Evolutionary conservation across 2,329 filamentous ascomycete species (phyloP).

Genomic region (Boeremia lycopersici): DNA sequence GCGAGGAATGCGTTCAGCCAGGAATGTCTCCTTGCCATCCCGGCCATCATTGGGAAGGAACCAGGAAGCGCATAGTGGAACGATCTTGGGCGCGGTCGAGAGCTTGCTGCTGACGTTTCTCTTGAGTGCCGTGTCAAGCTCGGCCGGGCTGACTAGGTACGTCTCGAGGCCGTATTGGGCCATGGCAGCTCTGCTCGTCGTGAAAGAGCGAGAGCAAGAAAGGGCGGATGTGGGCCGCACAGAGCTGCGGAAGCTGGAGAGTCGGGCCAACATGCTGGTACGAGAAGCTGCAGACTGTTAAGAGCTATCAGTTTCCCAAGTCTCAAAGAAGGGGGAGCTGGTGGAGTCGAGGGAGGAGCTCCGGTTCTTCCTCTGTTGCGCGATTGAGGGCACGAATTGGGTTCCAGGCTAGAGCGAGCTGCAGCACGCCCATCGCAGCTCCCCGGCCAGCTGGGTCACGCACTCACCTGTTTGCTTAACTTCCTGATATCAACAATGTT

Average conservation of each 20-base stretch:
- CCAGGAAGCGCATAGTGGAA: constrained; percentile 93
- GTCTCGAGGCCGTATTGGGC: constrained; percentile 64
- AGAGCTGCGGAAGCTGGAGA: constrained; percentile 22
- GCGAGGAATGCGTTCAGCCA: constrained; percentile 81
- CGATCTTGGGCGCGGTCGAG: constrained; percentile 79
- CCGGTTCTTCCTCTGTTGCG: neutral
- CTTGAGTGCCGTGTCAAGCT: constrained; percentile 80
- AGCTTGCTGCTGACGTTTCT: constrained; percentile 80
- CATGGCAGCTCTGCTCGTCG: constrained; percentile 35
- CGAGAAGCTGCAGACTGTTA: constrained; percentile 28
- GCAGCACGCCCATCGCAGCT: constrained; percentile 8
- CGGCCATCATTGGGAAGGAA: constrained; percentile 92
- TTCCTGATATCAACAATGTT: neutral
- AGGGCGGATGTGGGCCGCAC: constrained; percentile 29
- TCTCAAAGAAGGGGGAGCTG: constrained; percentile 1
- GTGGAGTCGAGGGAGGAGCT: constrained; percentile 14
- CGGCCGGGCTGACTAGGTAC: constrained; percentile 84
- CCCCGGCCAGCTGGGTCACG: constrained; percentile 1
- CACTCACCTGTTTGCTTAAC: constrained; percentile 9
- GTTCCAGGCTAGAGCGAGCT: constrained; percentile 9
- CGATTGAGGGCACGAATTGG: constrained; percentile 31
- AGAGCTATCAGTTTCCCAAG: constrained; percentile 7
- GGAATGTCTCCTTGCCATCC: constrained; percentile 80
- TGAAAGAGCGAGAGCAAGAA: constrained; percentile 16
- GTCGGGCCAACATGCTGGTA: constrained; percentile 27